A percentile compares a stretch with the other conserved stretches of the same genome.
Conservation (phyloP, 495 filamentous ascomycete genomes). For the Oleoguttula mirabilis region DNA sequence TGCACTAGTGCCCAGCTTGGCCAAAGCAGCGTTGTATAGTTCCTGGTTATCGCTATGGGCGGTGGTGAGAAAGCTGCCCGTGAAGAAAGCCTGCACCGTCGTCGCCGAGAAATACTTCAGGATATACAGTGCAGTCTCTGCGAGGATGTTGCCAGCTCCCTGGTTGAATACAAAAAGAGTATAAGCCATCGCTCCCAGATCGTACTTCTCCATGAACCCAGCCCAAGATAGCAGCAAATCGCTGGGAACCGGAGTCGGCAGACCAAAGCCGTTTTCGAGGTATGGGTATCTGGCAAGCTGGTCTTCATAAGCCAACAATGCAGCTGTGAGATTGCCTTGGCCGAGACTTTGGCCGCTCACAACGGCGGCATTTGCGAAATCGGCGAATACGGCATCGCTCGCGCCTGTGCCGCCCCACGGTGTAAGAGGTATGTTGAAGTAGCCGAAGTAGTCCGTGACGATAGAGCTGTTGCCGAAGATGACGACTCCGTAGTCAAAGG, state of each 20-base stretch:
- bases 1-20: conserved; percentile 24
- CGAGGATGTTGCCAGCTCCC: conserved; percentile 27
- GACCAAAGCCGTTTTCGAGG: conserved; percentile 30
- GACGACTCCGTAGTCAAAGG: conserved; percentile 38
- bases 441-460: conserved; percentile 30
- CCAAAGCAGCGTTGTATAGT: conserved; percentile 31
- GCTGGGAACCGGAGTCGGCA: conserved; percentile 34
- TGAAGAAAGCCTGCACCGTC: neutral
- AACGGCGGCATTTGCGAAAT: neutral
- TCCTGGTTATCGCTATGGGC: conserved; percentile 30
- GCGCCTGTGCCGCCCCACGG: neutral
- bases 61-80: neutral
- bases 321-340: conserved; percentile 16
- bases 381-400: neutral
- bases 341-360: neutral
- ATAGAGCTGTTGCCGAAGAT: conserved; percentile 30
- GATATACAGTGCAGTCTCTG: neutral
- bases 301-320: conserved; percentile 23
- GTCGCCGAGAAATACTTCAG: neutral
- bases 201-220: conserved; percentile 34
- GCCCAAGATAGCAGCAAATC: conserved; percentile 34
- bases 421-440: conserved; percentile 27
- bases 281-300: conserved; percentile 33
- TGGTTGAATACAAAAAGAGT: conserved; percentile 27
- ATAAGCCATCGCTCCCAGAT: conserved; percentile 25